phyloP scores from a whole-genome alignment of 257 asterid genomes.

The Solanum tacnaense region DNA sequence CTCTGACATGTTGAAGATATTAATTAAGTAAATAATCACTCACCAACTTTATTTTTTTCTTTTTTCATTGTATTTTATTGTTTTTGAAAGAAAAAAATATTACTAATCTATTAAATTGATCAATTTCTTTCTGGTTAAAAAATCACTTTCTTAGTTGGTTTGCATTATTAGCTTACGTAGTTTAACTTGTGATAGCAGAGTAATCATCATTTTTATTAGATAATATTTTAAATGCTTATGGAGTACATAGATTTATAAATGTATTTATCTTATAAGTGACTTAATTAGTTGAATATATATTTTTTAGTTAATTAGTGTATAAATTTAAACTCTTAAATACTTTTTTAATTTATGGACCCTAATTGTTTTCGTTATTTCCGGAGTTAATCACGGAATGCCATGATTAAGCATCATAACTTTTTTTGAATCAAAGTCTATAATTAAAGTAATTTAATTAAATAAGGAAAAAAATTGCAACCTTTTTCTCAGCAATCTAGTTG shows the following conservation, averaged over 20 bases:
- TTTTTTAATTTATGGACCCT: slow-evolving; percentile 22
- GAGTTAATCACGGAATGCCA: slow-evolving; percentile 33
- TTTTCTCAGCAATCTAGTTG: slow-evolving; percentile 24
- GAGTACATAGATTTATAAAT: not conserved
- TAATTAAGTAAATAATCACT: not conserved
- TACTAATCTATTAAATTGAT: not conserved
- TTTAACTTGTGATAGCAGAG: not conserved
- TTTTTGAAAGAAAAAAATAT: not conserved
- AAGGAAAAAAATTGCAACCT: not conserved
- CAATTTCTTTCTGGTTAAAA: not conserved
- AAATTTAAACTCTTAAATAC: not conserved
- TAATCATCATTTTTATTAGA: not conserved
- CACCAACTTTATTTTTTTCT: not conserved
- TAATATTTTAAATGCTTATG: not conserved
- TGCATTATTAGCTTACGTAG: not conserved
- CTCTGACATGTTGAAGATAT: not conserved
- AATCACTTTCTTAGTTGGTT: not conserved
- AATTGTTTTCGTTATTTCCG: slow-evolving; percentile 26
- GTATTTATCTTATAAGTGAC: not conserved
- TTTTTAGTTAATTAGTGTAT: not conserved
- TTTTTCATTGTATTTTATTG: not conserved
- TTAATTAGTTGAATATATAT: not conserved
- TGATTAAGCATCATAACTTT: not conserved
- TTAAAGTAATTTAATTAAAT: not conserved
- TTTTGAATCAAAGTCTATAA: not conserved